Conservation (phyloP, 148 eudicot genomes). For the Pharnaceum exiguum region DNA sequence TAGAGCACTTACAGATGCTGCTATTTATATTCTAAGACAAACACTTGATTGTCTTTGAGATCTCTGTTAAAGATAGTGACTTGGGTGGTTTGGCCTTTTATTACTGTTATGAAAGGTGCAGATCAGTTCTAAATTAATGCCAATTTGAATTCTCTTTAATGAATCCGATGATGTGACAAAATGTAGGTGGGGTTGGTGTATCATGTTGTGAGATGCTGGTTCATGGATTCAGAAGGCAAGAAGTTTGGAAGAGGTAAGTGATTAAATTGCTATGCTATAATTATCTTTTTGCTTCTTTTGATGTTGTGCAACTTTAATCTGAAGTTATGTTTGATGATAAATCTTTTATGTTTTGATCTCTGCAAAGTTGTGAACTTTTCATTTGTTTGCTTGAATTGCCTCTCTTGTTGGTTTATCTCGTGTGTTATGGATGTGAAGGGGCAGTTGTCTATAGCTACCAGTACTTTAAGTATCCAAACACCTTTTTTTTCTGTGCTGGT, state of each 20-base stretch:
- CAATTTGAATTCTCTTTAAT: background rate
- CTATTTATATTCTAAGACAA: too few relatives aligned
- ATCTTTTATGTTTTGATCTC: too few relatives aligned
- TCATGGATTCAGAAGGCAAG: constrained; percentile 75
- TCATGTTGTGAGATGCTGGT: constrained; percentile 37
- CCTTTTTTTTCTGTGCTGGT: too few relatives aligned
- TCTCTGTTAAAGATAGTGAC: background rate
- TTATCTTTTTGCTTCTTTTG: background rate
- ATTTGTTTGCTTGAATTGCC: too few relatives aligned
- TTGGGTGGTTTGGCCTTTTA: background rate
- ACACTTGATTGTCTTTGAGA: background rate
- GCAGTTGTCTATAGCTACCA: too few relatives aligned
- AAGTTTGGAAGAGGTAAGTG: constrained; percentile 87
- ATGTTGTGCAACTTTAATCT: too few relatives aligned
- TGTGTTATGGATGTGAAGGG: too few relatives aligned
- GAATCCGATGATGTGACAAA: background rate
- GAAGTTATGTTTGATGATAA: background rate
- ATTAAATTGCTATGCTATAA: background rate
- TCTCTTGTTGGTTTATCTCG: too few relatives aligned
- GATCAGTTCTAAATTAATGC: constrained; percentile 6
- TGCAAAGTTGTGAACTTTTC: too few relatives aligned
- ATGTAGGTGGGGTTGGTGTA: constrained; percentile 37
- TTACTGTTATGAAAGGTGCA: background rate
- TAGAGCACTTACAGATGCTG: too few relatives aligned
- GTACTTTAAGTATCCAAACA: too few relatives aligned